Conservation (phyloP, 352 stramenopile species). For the Globisporangium solare region DNA sequence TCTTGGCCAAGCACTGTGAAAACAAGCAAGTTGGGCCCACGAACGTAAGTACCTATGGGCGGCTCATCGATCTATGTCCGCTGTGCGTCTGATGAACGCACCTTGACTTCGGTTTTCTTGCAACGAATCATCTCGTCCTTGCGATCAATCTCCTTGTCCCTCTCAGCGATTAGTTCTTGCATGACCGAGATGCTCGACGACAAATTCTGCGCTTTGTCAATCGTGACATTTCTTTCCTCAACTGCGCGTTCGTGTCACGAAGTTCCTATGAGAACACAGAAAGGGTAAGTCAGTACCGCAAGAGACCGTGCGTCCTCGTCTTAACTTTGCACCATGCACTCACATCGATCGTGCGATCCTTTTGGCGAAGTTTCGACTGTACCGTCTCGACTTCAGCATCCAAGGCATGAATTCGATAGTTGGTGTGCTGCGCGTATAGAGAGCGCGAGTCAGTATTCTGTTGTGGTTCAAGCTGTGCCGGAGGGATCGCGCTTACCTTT, state of each 20-base stretch:
- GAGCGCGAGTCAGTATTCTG: neutral
- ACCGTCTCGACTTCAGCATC: slow-evolving; percentile 74
- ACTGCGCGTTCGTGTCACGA: slow-evolving; percentile 48
- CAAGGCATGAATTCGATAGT: slow-evolving; percentile 65
- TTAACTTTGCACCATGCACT: neutral
- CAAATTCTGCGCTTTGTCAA: slow-evolving; percentile 48
- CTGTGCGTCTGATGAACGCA: neutral
- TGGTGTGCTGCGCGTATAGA: slow-evolving; percentile 38
- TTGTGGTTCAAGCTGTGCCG: neutral
- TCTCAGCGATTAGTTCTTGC: slow-evolving; percentile 49
- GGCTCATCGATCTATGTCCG: neutral
- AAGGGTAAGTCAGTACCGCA: neutral
- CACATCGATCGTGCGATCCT: slow-evolving; percentile 61
- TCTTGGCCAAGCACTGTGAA: slow-evolving; percentile 46
- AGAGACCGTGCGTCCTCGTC: neutral
- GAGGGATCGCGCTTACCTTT: slow-evolving; percentile 26
- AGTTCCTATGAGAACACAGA: slow-evolving; percentile 30
- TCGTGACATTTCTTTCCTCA: slow-evolving; percentile 63
- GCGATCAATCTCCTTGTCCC: slow-evolving; percentile 52
- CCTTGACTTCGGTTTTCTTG: slow-evolving; percentile 79
- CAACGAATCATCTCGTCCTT: slow-evolving; percentile 59
- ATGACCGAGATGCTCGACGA: slow-evolving; percentile 40
- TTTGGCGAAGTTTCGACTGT: slow-evolving; percentile 68
- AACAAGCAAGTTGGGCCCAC: neutral
- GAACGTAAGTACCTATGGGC: too few relatives aligned